Base-by-base conservation (phyloP, 2,329 filamentous ascomycete genomes). In the Beauveria bassiana region DNA sequence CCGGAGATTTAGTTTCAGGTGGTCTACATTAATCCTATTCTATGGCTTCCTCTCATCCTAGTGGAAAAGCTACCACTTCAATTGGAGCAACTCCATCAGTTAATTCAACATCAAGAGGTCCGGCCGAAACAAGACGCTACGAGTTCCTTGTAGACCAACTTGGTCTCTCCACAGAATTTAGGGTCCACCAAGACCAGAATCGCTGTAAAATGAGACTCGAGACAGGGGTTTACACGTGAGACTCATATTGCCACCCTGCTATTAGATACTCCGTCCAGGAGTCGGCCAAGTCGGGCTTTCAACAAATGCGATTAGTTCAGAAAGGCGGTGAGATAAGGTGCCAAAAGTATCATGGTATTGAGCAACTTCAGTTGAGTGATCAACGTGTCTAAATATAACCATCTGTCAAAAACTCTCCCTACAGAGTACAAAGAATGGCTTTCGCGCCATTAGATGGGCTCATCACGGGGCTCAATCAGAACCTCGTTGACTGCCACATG, bases 401-500 rank as follows among this genome's bases (percentile, higher is more conserved):
- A 45, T 20, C 34, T 40, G 24, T 58, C 53, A 20, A 40, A 58
- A 20, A 16, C 22, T 53, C 40, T 38, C 43, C 45, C 42, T 34
- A 47, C 38, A 53, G 12, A 38, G 34, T 38, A 38, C 5, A 16
- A 16, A 38, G 12, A 43, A 14, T 20, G 3, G 31, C 31, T 26
- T 31, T 22, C n/a, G 3, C 22, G 16, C 22, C 24, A 40, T 45
- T 52, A 90, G 64, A 90, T 89, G 12, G 88, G 88, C 75, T 91
- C 88, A 66, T 91, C 88, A 51, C 88, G 77, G 16, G 88, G 88
- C 77, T 91, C 88, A 70, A 93, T 89, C 71, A 93, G 71, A 4
- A 93, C 81, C 77, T 93, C 90, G 66, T 93, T 93, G 1, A 93
- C 86, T 46, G 88, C 84, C 49, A 93, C 89, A 74, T 93, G 86